Evolutionary conservation across 208 protist genomes (phyloP).

Genomic region (Leishmania guyanensis): DNA sequence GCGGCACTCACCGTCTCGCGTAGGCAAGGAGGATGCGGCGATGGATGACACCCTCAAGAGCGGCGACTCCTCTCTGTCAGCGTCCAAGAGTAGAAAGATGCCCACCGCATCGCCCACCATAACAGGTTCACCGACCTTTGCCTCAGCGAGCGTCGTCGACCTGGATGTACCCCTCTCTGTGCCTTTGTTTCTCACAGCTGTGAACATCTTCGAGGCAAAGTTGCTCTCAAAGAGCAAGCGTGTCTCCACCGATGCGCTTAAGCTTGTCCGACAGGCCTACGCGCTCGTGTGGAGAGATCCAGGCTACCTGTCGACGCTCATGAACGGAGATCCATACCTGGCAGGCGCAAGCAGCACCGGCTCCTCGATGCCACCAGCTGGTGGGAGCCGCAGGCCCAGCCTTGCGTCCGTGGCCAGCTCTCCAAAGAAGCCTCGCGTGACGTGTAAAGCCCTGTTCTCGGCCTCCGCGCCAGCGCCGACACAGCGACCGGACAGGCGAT

Average conservation of each 20-base stretch:
- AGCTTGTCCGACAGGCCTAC: constrained; percentile 74
- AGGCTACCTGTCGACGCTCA: constrained; percentile 20
- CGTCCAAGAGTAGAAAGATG: background rate
- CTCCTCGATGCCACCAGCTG: background rate
- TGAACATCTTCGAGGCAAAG: constrained; percentile 75
- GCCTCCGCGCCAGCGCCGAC: constrained; percentile 40
- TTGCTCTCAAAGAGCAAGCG: constrained; percentile 55
- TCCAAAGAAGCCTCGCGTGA: background rate
- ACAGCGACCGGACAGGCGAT: constrained; percentile 36
- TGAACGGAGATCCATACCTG: constrained; percentile 23
- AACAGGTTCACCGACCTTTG: background rate
- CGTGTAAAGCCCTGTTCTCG: constrained; percentile 15
- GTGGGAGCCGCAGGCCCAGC: background rate
- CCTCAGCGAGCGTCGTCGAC: constrained; percentile 35
- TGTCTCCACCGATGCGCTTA: constrained; percentile 61
- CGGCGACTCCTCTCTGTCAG: background rate
- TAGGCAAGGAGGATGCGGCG: constrained; percentile 21
- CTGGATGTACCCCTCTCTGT: constrained; percentile 59
- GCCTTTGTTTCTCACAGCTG: constrained; percentile 57
- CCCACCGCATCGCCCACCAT: background rate
- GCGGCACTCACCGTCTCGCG: constrained; percentile 25
- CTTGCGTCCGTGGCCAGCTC: background rate
- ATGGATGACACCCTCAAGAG: background rate
- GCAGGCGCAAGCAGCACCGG: background rate
- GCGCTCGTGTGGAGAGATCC: constrained; percentile 67